Evolutionary conservation across 2,329 filamentous ascomycete genomes (phyloP).

Genomic region (Macrophomina pseudophaseolina): DNA sequence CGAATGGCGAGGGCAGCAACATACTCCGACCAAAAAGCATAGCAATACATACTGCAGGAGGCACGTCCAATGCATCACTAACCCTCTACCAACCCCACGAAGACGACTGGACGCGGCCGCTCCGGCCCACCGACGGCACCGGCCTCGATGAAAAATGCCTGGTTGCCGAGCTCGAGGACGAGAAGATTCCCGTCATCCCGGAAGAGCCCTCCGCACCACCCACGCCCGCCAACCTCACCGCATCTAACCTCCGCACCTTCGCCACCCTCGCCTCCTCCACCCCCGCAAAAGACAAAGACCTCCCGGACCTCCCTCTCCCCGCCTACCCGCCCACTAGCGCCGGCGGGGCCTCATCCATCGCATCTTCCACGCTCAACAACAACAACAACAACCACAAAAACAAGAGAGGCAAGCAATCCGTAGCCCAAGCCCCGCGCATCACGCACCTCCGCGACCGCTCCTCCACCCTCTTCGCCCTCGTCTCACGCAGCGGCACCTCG

Average conservation of each 20-base stretch:
- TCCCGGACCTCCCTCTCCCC: conserved; percentile 1
- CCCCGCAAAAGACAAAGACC: not conserved
- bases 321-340: conserved; percentile 4
- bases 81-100: not conserved
- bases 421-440: no score
- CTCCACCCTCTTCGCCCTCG: not conserved
- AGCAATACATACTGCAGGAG: not conserved
- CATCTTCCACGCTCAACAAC: not conserved
- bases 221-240: not conserved
- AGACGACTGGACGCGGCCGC: not conserved
- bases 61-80: not conserved
- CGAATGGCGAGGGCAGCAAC: no score
- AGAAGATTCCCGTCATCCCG: not conserved
- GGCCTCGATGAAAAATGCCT: conserved; percentile 10
- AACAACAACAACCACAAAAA: not conserved
- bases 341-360: no score
- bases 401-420: no score
- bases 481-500: not conserved
- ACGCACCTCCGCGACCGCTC: not conserved
- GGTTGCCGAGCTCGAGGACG: not conserved
- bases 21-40: conserved; percentile 5
- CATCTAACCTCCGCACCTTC: not conserved
- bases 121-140: not conserved
- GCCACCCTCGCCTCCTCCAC: not conserved
- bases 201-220: not conserved